These are phyloP conservation scores for Sclerotinia subarctica DNA, from an alignment of 2,329 filamentous ascomycete species.

Conservation along the genomic window DNA sequence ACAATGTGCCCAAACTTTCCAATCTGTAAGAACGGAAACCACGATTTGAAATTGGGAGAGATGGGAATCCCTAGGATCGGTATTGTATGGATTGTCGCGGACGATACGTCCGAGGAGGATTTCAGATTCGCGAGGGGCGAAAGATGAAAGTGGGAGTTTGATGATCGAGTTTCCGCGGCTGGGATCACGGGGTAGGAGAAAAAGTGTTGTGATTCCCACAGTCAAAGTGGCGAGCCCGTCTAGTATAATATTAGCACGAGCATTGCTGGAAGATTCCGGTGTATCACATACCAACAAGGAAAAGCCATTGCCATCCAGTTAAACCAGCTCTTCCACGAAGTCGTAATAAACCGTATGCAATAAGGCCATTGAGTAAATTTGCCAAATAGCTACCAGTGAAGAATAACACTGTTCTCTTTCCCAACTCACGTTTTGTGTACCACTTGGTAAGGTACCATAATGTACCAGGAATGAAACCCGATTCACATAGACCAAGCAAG, in stretches of 20 bases:
- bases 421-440: conserved; percentile 15
- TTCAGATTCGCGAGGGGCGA: conserved; percentile 10
- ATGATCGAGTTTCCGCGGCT: conserved; percentile 16
- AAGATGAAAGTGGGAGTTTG: conserved; percentile 12
- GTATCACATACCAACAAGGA: conserved; percentile 31
- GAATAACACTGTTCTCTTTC: conserved; percentile 16
- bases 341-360: conserved; percentile 55
- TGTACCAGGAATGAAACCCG: conserved; percentile 56
- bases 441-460: conserved; percentile 17
- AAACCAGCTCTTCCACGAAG: conserved; percentile 51
- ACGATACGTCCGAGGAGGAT: conserved; percentile 14
- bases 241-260: background rate
- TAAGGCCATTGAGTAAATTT: conserved; percentile 20
- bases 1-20: conserved; percentile 21
- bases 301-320: conserved; percentile 58
- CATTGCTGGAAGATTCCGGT: conserved; percentile 26
- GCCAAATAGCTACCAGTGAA: conserved; percentile 18
- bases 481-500: conserved; percentile 35
- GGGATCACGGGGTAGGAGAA: conserved; percentile 18
- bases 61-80: conserved; percentile 16
- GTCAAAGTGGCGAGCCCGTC: conserved; percentile 26
- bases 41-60: conserved; percentile 19
- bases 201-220: conserved; percentile 21
- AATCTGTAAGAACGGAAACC: conserved; percentile 16
- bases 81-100: conserved; percentile 19